Conservation (phyloP, 176 grass and related monocot genomes). For the Juncus inflexus region DNA sequence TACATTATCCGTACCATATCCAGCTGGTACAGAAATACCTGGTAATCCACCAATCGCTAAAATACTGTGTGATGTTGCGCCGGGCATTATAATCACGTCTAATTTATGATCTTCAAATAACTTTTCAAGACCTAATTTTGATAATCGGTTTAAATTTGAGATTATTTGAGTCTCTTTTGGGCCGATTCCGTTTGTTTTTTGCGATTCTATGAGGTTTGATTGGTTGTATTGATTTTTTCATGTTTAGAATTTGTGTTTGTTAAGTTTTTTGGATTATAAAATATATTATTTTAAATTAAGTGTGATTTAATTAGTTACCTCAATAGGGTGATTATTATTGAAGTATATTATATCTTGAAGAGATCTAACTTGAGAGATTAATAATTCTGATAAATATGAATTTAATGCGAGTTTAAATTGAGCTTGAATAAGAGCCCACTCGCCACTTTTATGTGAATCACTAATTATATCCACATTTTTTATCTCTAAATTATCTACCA, state of each 20-base stretch:
- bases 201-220: conserved; percentile 48
- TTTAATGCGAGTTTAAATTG: conserved; percentile 78
- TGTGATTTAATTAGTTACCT: conserved; percentile 30
- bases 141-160: conserved; percentile 44
- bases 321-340: conserved; percentile 44
- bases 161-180: conserved; percentile 42
- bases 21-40: conserved; percentile 61
- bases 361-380: conserved; percentile 46
- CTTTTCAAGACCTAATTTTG: conserved; percentile 46
- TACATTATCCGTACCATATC: conserved; percentile 40
- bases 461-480: conserved; percentile 51
- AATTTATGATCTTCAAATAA: conserved; percentile 49
- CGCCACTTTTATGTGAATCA: conserved; percentile 43
- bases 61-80: conserved; percentile 37
- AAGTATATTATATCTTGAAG: conserved; percentile 70
- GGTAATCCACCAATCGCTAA: conserved; percentile 70
- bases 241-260: conserved; percentile 7
- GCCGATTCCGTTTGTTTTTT: conserved; percentile 57
- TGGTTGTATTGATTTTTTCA: conserved; percentile 68
- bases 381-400: conserved; percentile 59
- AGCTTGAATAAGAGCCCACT: conserved; percentile 48
- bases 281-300: not conserved
- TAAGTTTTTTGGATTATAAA: no score
- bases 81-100: conserved; percentile 53
- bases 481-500: conserved; percentile 72